Conservation (phyloP, 176 grass and related monocot genomes). For the Oryza meridionalis region DNA sequence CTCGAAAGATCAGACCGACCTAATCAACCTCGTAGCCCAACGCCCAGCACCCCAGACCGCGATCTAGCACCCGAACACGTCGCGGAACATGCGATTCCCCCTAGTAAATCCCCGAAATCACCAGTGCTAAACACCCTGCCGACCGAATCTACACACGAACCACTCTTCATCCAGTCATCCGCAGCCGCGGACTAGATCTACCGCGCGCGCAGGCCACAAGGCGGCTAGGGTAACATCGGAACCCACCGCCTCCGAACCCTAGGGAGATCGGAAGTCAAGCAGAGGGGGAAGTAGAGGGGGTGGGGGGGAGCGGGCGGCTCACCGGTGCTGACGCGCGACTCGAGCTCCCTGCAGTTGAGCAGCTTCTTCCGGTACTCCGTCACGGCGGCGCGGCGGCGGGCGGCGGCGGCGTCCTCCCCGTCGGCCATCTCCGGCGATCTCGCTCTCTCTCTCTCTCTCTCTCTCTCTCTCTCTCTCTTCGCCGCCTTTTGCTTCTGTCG, state of each 20-base stretch:
- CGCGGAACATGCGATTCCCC: not conserved
- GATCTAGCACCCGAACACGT: conserved; percentile 25
- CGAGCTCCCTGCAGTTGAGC: conserved; percentile 87
- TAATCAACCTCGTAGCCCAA: not conserved
- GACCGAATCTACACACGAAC: not conserved
- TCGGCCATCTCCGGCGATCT: conserved; percentile 58
- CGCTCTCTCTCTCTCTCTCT: not conserved
- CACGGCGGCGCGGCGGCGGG: conserved; percentile 48
- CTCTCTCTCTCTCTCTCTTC: not conserved
- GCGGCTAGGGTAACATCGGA: not conserved
- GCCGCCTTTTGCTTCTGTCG: conserved; percentile 48
- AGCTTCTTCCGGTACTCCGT: conserved; percentile 91
- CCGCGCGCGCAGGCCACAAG: not conserved
- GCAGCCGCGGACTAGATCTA: conserved; percentile 7
- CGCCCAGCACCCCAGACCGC: not conserved
- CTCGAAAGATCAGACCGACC: conserved; percentile 16
- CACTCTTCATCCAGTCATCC: not conserved
- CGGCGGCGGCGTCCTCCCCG: conserved; percentile 62
- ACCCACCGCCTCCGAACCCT: conserved; percentile 20
- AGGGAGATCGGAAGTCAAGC: not conserved
- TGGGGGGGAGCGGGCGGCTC: not conserved
- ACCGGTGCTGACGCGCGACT: conserved; percentile 87
- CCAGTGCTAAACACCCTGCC: not conserved
- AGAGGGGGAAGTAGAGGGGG: not conserved
- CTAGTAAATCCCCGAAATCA: conserved; percentile 14